A percentile compares a stretch with the other conserved stretches of the same genome.
Conservation (phyloP, 2,329 filamentous ascomycete species). For the Phaeoacremonium minimum region DNA sequence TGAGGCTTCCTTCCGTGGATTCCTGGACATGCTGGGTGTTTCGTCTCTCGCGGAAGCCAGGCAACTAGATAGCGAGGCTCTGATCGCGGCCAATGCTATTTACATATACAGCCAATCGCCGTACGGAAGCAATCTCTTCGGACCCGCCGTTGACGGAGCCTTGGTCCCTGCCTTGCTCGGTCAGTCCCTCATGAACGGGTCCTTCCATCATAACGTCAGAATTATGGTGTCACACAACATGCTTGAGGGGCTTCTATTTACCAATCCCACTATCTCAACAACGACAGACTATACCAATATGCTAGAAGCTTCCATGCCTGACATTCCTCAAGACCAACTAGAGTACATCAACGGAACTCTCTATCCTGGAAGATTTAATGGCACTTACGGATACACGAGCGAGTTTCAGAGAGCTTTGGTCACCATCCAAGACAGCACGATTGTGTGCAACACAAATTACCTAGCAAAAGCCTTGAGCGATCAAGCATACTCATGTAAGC, state of each 20-base stretch:
- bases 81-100: constrained; percentile 7
- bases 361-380: constrained; percentile 5
- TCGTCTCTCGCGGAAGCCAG: constrained; percentile 2
- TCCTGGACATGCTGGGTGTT: constrained; percentile 3
- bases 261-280: constrained; percentile 2
- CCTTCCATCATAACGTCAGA: constrained; percentile 4
- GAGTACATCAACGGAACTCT: constrained; percentile 1
- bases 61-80: constrained; percentile 1
- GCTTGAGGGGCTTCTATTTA: constrained; percentile 5
- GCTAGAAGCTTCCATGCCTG: constrained; percentile 5
- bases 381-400: constrained; percentile 1
- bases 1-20: constrained; percentile 2
- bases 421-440: constrained; percentile 5
- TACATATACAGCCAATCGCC: constrained; percentile 1
- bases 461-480: constrained; percentile 1
- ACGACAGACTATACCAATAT: constrained; percentile 4
- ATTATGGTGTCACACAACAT: constrained; percentile 8
- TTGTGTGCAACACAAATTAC: constrained; percentile 5
- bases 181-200: constrained; percentile 3
- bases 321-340: neutral
- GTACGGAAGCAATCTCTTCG: constrained; percentile 4
- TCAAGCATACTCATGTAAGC: constrained; percentile 1
- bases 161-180: constrained; percentile 5
- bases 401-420: constrained; percentile 3
- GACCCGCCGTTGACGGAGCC: constrained; percentile 2